phyloP scores from a whole-genome alignment of 108 stramenopile genomes.

The Bacterosira constricta region DNA sequence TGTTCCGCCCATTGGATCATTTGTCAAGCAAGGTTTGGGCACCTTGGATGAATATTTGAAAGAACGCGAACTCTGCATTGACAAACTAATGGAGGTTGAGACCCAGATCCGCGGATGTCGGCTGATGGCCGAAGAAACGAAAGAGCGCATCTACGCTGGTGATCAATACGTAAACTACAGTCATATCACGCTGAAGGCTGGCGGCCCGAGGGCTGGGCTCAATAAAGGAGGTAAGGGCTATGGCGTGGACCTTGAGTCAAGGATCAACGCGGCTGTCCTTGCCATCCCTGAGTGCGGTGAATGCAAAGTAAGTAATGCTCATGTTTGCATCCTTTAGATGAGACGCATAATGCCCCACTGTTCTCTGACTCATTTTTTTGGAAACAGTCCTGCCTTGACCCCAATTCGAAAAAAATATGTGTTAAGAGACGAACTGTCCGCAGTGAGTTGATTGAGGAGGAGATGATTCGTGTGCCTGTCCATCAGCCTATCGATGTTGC shows the following conservation, averaged over 20 bases:
- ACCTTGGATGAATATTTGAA: constrained; percentile 61
- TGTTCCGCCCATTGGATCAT: constrained; percentile 49
- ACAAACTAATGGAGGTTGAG: constrained; percentile 80
- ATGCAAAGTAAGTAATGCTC: constrained; percentile 51
- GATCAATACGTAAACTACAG: constrained; percentile 90
- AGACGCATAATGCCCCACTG: too few relatives aligned
- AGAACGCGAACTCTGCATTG: constrained; percentile 65
- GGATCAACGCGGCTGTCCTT: constrained; percentile 74
- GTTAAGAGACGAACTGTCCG: constrained; percentile 63
- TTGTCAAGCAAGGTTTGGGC: constrained; percentile 43
- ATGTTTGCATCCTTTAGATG: background rate
- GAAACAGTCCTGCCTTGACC: constrained; percentile 60
- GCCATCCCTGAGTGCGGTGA: constrained; percentile 80
- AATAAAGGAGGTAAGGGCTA: constrained; percentile 52
- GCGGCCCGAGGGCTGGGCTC: constrained; percentile 56
- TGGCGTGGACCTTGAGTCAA: constrained; percentile 80
- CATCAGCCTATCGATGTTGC: constrained; percentile 20
- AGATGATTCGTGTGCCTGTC: constrained; percentile 47
- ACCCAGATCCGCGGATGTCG: constrained; percentile 78
- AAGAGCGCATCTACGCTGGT: constrained; percentile 67
- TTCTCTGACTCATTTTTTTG: background rate
- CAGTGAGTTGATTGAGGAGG: constrained; percentile 62
- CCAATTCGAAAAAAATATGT: constrained; percentile 60
- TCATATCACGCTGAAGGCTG: constrained; percentile 79
- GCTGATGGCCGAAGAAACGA: constrained; percentile 72